These are phyloP conservation scores for Cytospora piceicola DNA, from an alignment of 2,329 filamentous ascomycete species.

Conservation along the genomic window DNA sequence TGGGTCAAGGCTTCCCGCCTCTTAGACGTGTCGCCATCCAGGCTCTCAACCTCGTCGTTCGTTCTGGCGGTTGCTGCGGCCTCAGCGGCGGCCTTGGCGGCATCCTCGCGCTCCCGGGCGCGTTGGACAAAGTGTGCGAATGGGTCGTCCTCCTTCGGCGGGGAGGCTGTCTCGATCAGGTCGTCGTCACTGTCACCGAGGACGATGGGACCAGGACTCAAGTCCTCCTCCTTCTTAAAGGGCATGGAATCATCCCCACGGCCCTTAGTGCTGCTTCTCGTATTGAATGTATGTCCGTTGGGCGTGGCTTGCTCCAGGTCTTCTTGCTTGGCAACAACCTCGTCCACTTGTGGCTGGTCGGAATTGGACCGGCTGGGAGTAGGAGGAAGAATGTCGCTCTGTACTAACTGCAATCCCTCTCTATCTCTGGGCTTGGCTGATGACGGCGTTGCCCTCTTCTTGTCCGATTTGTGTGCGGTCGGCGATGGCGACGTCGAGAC, in stretches of 20 bases:
- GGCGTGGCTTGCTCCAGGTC: slow-evolving; percentile 32
- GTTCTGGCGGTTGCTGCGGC: slow-evolving; percentile 33
- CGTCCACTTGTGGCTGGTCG: slow-evolving; percentile 9
- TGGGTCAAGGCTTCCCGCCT: slow-evolving; percentile 8
- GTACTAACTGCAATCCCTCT: slow-evolving; percentile 26
- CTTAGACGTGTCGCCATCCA: not conserved
- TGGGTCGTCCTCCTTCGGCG: slow-evolving; percentile 44
- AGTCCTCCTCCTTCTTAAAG: slow-evolving; percentile 8
- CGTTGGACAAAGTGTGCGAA: slow-evolving; percentile 51
- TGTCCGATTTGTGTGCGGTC: not conserved
- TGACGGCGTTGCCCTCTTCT: slow-evolving; percentile 12
- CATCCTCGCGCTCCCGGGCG: slow-evolving; percentile 42
- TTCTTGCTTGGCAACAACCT: slow-evolving; percentile 34
- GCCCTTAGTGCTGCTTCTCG: slow-evolving; percentile 16
- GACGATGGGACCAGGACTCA: slow-evolving; percentile 26
- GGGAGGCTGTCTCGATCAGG: slow-evolving; percentile 4
- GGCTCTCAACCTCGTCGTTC: slow-evolving; percentile 18
- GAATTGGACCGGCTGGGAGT: slow-evolving; percentile 25
- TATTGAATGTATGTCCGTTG: slow-evolving; percentile 13
- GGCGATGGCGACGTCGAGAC: slow-evolving; percentile 1
- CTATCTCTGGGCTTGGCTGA: slow-evolving; percentile 24
- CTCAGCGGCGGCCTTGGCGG: slow-evolving; percentile 36
- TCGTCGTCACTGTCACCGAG: slow-evolving; percentile 33
- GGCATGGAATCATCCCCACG: slow-evolving; percentile 21
- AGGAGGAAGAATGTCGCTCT: slow-evolving; percentile 14